Evolutionary conservation across 176 grass and related monocot genomes (phyloP), one percentile per base, ranked within the genome.

Genomic region (Juncus inflexus): DNA sequence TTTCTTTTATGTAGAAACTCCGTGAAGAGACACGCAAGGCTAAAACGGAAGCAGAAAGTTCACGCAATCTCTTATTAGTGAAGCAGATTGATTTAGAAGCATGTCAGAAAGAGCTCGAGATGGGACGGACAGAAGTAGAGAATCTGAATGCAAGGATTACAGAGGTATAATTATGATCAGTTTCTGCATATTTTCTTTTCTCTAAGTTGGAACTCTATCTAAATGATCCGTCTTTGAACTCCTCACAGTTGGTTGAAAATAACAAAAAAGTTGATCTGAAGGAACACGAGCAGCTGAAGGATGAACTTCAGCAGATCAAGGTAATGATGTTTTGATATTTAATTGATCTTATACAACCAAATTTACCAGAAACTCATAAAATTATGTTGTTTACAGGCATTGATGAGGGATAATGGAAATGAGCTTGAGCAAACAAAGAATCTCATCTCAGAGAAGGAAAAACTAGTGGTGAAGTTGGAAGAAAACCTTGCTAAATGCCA

Each of bases 1-100:
- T 5, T 1, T 79, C 77, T 38, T 3, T 73, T 72, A 62, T 66
- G 42, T 75, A 97, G 94, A 91, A 87, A 84, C 86, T 81, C 42
- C 94, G 83, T 35, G 77, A 91, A 50, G 87, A 81, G 69, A 74
- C 80, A 68, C 84, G 89, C 69, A 91, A 91, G 64, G 94, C 87
- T 77, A 89, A 76, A 80, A 53, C 86, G 53, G 88, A 89, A 74
- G 83, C 77, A 61, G 94, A 89, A 70, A 91, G 64, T 13, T 79
- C 87, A 55, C 55, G 71, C 50, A 91, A 77, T 65, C 75, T 89
- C 70, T 7, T 97, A 70, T 66, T 71, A 37, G 87, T 86, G 80
- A 97, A 89, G 62, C 51, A 86, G 62, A 60, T 84, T 66, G 77
- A 91, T 2, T 54, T 62, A 67, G 87, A 97, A 75, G 67, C 70